Evolutionary conservation across 495 filamentous ascomycete species (phyloP), one percentile per base, ranked within the genome.

Genomic region (Lophiostoma macrostomum): DNA sequence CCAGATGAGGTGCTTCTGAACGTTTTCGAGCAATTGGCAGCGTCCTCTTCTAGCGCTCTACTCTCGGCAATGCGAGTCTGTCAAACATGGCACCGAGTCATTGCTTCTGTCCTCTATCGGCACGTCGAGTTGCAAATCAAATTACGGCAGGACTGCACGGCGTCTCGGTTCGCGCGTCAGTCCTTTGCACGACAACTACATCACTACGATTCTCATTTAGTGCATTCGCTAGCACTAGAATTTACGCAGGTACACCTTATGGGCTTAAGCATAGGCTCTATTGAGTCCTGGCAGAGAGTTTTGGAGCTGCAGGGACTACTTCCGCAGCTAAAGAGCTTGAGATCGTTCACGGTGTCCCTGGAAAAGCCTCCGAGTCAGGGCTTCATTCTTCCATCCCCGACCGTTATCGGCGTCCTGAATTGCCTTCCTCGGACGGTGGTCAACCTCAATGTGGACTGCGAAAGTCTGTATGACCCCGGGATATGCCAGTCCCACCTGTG

Each of bases 1-100:
- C 43, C 52, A 11, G 49, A 31, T 36, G 43, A 49, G 16, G 23
- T 56, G 11, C 42, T 48, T 1, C 52, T 56, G 25, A 35, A 48
- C 13, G 42, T 56, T 24, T 56, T 56, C 27, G 42, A 48, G 22
- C 22, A 35, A 16, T 36, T 56, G 16, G 16, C 14, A 36, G n/a
- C n/a, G n/a, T 14, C 35, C 19, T 40, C 23, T 10, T n/a, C 35
- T 1, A 5, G 27, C 20, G 23, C 20, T 16, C 22, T 56, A 6
- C 8, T 30, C 10, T 31, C 25, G 4, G n/a, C 20, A 20, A 16
- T 49, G n/a, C 32, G 22, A 10, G 27, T 19, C 24, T 48, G 42
- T 30, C 34, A 25, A 4, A 32, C 10, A 20, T 56, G 52, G 52
- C 34, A 32, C 16, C 6, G 11, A 3, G 19, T 40, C n/a, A 27